These are phyloP conservation scores for Ophiostoma montium DNA, from an alignment of 2,329 filamentous ascomycete species.

Conservation along the genomic window DNA sequence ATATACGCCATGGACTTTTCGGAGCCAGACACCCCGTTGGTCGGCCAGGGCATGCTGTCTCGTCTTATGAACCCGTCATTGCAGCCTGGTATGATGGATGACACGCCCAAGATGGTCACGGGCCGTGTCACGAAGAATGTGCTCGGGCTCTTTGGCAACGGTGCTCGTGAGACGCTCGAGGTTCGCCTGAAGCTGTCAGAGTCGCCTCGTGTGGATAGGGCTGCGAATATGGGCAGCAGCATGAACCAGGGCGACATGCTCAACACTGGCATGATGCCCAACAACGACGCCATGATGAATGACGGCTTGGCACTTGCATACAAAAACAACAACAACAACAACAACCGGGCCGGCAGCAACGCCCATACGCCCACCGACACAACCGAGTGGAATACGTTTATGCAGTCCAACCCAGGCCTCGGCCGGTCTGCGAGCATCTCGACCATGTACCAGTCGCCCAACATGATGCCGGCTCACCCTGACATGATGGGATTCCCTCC, in stretches of 20 bases:
- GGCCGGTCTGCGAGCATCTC: constrained; percentile 25
- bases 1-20: constrained; percentile 96
- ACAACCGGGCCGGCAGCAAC: constrained; percentile 17
- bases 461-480: constrained; percentile 16
- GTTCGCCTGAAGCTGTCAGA: constrained; percentile 79
- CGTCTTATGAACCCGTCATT: constrained; percentile 48
- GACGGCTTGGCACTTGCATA: background rate
- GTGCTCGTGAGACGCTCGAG: constrained; percentile 76
- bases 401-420: constrained; percentile 52
- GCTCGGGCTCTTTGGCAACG: constrained; percentile 69
- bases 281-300: background rate
- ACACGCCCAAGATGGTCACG: constrained; percentile 51
- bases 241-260: background rate
- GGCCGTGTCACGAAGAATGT: constrained; percentile 81
- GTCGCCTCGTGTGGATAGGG: constrained; percentile 42
- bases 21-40: constrained; percentile 81
- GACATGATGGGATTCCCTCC: constrained; percentile 9
- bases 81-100: constrained; percentile 28
- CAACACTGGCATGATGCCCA: background rate
- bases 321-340: constrained; percentile 13
- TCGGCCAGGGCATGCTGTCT: constrained; percentile 91
- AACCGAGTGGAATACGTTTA: constrained; percentile 64
- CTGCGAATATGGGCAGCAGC: background rate
- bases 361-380: constrained; percentile 43
- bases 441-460: constrained; percentile 20